phyloP scores from a whole-genome alignment of 352 stramenopile species.

The Phytophthora colocasiae region DNA sequence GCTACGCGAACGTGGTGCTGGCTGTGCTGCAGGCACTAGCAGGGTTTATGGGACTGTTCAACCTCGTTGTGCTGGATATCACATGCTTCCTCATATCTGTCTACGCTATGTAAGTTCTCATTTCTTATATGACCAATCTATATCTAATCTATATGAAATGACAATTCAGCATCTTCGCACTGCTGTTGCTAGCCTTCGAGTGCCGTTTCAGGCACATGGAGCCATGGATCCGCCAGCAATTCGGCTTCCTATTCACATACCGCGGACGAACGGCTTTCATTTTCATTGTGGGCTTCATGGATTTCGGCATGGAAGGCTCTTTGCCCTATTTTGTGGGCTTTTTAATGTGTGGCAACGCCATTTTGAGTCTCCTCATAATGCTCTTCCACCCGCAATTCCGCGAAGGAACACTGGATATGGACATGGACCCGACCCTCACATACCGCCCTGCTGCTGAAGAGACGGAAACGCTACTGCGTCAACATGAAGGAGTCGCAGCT shows the following conservation, averaged over 20 bases:
- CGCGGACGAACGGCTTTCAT: slow-evolving; percentile 84
- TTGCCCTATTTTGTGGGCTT: slow-evolving; percentile 76
- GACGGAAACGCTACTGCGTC: slow-evolving; percentile 65
- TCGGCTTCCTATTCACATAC: slow-evolving; percentile 91
- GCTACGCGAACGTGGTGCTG: slow-evolving; percentile 85
- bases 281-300: slow-evolving; percentile 89
- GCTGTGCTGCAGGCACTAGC: slow-evolving; percentile 83
- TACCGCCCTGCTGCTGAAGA: slow-evolving; percentile 75
- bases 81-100: slow-evolving; percentile 89
- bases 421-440: slow-evolving; percentile 80
- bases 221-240: slow-evolving; percentile 83
- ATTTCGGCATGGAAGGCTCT: slow-evolving; percentile 85
- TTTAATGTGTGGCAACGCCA: slow-evolving; percentile 81
- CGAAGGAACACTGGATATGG: slow-evolving; percentile 65
- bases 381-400: slow-evolving; percentile 89
- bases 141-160: slow-evolving; percentile 2
- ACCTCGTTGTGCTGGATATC: slow-evolving; percentile 85
- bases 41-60: slow-evolving; percentile 86
- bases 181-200: slow-evolving; percentile 86
- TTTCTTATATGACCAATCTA: background rate
- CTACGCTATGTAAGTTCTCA: slow-evolving; percentile 81
- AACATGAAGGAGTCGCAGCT: slow-evolving; percentile 66
- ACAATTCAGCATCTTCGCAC: slow-evolving; percentile 75
- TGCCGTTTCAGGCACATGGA: slow-evolving; percentile 91
- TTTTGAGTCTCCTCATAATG: slow-evolving; percentile 83